Percentiles rank a stretch among this genome's conserved stretches.
Conservation (phyloP, 257 asterid species). For the Rubia yunnanensis region DNA sequence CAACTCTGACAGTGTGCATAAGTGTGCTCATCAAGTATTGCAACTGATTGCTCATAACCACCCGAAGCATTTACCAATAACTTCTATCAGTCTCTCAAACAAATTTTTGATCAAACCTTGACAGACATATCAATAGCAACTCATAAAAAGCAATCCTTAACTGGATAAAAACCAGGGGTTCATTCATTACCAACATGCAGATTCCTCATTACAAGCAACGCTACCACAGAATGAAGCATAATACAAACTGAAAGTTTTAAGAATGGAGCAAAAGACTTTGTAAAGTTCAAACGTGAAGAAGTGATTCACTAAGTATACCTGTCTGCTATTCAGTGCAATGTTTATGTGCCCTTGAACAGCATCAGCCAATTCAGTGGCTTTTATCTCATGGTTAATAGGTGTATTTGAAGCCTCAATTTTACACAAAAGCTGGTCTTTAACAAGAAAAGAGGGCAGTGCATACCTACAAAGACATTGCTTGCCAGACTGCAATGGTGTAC, state of each 20-base stretch:
- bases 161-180: neutral
- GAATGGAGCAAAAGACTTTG: neutral
- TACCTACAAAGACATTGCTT: slow-evolving; percentile 82
- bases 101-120: neutral
- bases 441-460: slow-evolving; percentile 46
- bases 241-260: neutral
- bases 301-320: slow-evolving; percentile 34
- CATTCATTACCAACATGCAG: neutral
- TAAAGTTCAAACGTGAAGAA: neutral
- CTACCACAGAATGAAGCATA: no score
- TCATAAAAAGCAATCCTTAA: neutral
- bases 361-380: slow-evolving; percentile 62
- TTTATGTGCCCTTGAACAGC: slow-evolving; percentile 81
- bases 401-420: slow-evolving; percentile 24
- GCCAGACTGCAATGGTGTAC: slow-evolving; percentile 50
- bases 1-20: neutral
- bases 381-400: slow-evolving; percentile 30
- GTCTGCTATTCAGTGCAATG: slow-evolving; percentile 51
- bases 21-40: neutral
- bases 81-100: neutral
- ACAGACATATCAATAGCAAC: neutral
- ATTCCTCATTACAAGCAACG: neutral
- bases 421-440: slow-evolving; percentile 28
- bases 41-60: neutral
- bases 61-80: neutral